A percentile compares a stretch with the other conserved stretches of the same genome.
phyloP scores from a whole-genome alignment of 2,329 filamentous ascomycete species.

The Trematosphaeria pertusa region DNA sequence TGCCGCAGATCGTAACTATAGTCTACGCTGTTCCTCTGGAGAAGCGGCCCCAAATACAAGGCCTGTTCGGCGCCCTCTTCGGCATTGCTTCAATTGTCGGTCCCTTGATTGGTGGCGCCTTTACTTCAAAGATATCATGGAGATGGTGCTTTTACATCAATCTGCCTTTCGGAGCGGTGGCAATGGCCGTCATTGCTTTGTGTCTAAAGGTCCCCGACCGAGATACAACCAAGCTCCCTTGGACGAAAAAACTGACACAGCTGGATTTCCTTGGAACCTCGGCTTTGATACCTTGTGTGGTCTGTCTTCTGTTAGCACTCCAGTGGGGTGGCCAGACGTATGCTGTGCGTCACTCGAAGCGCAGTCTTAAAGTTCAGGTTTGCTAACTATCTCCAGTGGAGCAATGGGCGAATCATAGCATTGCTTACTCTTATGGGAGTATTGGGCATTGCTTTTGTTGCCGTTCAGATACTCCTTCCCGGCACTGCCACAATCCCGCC shows the following conservation, averaged over 20 bases:
- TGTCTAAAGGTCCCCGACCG: conserved; percentile 47
- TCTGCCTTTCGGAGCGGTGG: conserved; percentile 23
- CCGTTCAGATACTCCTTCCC: conserved; percentile 18
- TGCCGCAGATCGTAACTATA: too few species aligned
- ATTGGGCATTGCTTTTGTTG: conserved; percentile 52
- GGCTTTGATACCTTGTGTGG: conserved; percentile 33
- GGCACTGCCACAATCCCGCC: conserved; percentile 23
- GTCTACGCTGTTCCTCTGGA: background rate
- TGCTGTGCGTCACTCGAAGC: conserved; percentile 1
- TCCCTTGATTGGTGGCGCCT: conserved; percentile 13
- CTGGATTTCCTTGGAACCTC: conserved; percentile 40
- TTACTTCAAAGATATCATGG: conserved; percentile 53
- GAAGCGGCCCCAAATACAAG: background rate
- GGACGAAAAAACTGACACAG: conserved; percentile 19
- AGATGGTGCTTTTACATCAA: conserved; percentile 52
- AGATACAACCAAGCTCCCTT: conserved; percentile 4
- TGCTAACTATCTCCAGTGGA: conserved; percentile 41
- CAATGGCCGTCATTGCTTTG: conserved; percentile 15
- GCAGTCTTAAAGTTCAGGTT: background rate
- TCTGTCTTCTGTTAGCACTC: conserved; percentile 38
- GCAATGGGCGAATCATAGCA: conserved; percentile 51
- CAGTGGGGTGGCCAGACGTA: conserved; percentile 39
- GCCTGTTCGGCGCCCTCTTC: background rate
- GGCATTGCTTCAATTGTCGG: conserved; percentile 6
- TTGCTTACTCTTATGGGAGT: conserved; percentile 49